Evolutionary conservation across 2,329 filamentous ascomycete species (phyloP), one percentile per base, ranked within the genome.

Genomic region (Sphaerulina musiva): DNA sequence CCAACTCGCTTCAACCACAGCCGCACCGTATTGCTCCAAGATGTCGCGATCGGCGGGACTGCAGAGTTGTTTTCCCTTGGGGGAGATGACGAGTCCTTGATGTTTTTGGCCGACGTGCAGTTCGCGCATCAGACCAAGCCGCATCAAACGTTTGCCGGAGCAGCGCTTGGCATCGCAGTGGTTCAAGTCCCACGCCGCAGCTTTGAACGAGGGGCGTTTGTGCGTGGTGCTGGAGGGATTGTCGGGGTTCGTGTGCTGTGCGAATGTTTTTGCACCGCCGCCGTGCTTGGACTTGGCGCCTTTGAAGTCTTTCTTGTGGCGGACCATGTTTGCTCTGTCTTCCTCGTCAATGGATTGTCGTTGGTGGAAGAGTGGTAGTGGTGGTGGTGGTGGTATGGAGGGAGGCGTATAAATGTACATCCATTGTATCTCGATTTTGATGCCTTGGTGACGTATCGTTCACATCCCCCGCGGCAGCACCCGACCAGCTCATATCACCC

Each of bases 151-250:
- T 76, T 98, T 98, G 32, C 93, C 93, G 0, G 91, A 96, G 74
- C 93, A 98, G 64, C 92, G 80, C 72, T 96, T 97, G 7, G 92
- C 89, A 68, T 98, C 93, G 76, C 93, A 98, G 75, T 98, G 93
- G 58, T 91, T 92, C 34, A 98, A 79, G 68, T 98, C 93, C 93
- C 93, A 98, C 71, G 92, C 96, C 55, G 92, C 93, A 46, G 93
- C 92, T 74, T 95, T 95, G 80, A 91, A 96, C 74, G 83, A 60
- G 65, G 80, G 74, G 26, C 72, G 58, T 45, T 66, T 66, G 48
- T 51, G 48, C 11, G 48, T 43, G 10, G 48, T 51, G 41, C 48
- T 51, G 34, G 36, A 29, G 17, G 48, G 48, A 48, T 57, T 60
- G 23, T 66, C 64, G 2, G 66, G 59, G 36, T 67, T 60, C 7